These are phyloP conservation scores for Xerocomus potaroensis DNA, from an alignment of 768 basidiomycete genomes.

Conservation along the genomic window DNA sequence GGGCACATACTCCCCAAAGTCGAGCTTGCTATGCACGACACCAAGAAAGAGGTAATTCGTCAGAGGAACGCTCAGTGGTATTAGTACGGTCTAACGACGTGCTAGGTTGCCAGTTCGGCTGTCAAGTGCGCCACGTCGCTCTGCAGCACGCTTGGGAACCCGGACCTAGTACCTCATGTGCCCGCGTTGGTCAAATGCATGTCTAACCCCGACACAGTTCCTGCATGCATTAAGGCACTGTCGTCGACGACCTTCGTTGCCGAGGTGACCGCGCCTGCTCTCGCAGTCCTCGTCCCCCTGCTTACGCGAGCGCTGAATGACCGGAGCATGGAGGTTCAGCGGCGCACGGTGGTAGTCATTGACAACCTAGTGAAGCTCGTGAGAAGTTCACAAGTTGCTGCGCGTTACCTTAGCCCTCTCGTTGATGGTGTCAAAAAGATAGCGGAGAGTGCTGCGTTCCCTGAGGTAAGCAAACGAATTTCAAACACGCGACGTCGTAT, in stretches of 20 bases:
- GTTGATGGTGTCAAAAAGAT: constrained; percentile 91
- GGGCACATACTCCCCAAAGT: constrained; percentile 80
- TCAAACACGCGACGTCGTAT: constrained; percentile 2
- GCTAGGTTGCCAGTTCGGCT: constrained; percentile 79
- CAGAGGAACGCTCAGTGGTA: constrained; percentile 11
- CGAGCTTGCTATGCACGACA: constrained; percentile 92
- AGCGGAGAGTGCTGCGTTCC: constrained; percentile 88
- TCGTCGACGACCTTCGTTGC: constrained; percentile 96
- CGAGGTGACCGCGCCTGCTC: constrained; percentile 93
- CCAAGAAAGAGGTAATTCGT: constrained; percentile 75
- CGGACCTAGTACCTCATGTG: constrained; percentile 88
- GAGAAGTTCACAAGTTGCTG: constrained; percentile 84
- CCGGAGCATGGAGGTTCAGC: constrained; percentile 93
- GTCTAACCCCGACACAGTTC: constrained; percentile 83
- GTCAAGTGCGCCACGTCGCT: constrained; percentile 86
- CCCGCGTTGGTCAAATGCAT: constrained; percentile 90
- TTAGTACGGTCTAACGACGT: constrained; percentile 8
- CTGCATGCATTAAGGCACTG: constrained; percentile 90
- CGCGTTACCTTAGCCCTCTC: constrained; percentile 79
- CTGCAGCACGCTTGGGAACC: constrained; percentile 88
- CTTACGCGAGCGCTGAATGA: constrained; percentile 89
- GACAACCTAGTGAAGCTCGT: constrained; percentile 98
- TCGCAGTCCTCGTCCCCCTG: constrained; percentile 92
- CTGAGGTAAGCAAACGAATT: constrained; percentile 56
- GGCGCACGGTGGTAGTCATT: constrained; percentile 89